Percentiles rank a stretch among this genome's conserved stretches.
Evolutionary conservation across 805 yeast species (phyloP).

Genomic region (Metschnikowia colocasiae): DNA sequence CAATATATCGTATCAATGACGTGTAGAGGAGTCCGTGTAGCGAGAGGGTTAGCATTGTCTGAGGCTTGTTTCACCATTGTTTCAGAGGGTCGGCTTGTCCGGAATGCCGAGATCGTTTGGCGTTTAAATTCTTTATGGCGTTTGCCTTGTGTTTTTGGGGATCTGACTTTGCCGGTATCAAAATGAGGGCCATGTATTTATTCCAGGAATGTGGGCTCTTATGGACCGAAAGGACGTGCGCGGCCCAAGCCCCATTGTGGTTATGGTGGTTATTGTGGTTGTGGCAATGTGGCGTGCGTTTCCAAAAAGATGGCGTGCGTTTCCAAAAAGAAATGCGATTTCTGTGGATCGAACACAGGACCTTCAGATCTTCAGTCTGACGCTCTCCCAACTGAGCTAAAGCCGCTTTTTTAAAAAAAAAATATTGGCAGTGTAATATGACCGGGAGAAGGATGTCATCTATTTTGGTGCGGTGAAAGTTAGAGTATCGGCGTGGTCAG

Average conservation of each 20-base stretch:
- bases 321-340: slow-evolving; percentile 19
- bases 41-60: too few relatives aligned
- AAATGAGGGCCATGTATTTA: too few relatives aligned
- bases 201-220: not conserved
- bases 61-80: too few relatives aligned
- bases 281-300: not conserved
- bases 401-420: slow-evolving; percentile 19
- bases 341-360: slow-evolving; percentile 27
- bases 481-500: too few relatives aligned
- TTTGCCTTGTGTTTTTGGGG: too few relatives aligned
- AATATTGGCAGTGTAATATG: too few relatives aligned
- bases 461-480: too few relatives aligned
- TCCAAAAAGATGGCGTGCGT: not conserved
- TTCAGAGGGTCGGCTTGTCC: too few relatives aligned
- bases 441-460: too few relatives aligned
- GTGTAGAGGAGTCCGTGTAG: too few relatives aligned
- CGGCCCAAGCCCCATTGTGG: not conserved
- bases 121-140: not conserved
- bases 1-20: slow-evolving; percentile 7
- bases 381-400: slow-evolving; percentile 31
- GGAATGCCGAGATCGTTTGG: too few relatives aligned
- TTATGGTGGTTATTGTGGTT: slow-evolving; percentile 1
- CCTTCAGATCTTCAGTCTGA: slow-evolving; percentile 26
- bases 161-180: too few relatives aligned
- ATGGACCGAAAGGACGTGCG: not conserved